A percentile compares a stretch with the other conserved stretches of the same genome.
phyloP scores from a whole-genome alignment of 257 asterid genomes.

The Capsicum baccatum region DNA sequence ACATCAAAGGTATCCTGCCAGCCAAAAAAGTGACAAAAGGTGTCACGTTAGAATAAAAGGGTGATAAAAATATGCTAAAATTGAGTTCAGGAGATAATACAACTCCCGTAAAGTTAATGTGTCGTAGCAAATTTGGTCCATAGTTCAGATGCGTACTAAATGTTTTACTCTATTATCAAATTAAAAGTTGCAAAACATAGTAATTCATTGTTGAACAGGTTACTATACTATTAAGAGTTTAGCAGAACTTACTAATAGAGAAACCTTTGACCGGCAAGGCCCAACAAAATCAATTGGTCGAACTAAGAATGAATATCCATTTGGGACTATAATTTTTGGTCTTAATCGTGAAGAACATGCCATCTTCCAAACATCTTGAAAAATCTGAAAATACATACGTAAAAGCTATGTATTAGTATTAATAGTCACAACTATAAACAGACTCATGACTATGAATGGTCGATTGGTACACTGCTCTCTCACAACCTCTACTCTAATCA shows the following conservation, averaged over 20 bases:
- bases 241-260: slow-evolving; percentile 56
- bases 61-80: too few relatives aligned
- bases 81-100: too few relatives aligned
- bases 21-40: too few relatives aligned
- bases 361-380: slow-evolving; percentile 62
- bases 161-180: too few relatives aligned
- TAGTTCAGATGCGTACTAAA: too few relatives aligned
- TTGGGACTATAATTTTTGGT: slow-evolving; percentile 56
- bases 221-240: background rate
- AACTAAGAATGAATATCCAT: slow-evolving; percentile 49
- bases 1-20: too few relatives aligned
- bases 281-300: slow-evolving; percentile 64
- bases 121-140: too few relatives aligned
- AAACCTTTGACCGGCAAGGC: slow-evolving; percentile 70
- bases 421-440: background rate
- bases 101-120: too few relatives aligned
- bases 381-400: slow-evolving; percentile 46
- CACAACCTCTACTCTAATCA: background rate
- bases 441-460: too few relatives aligned
- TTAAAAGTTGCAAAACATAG: background rate
- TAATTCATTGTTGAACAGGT: background rate
- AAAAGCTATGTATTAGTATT: background rate
- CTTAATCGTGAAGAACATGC: slow-evolving; percentile 53
- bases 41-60: too few relatives aligned
- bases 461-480: too few relatives aligned